Percentiles rank a stretch among this genome's conserved stretches.
Conservation (phyloP, 2,329 filamentous ascomycete genomes). For the Neobulgaria alba region DNA sequence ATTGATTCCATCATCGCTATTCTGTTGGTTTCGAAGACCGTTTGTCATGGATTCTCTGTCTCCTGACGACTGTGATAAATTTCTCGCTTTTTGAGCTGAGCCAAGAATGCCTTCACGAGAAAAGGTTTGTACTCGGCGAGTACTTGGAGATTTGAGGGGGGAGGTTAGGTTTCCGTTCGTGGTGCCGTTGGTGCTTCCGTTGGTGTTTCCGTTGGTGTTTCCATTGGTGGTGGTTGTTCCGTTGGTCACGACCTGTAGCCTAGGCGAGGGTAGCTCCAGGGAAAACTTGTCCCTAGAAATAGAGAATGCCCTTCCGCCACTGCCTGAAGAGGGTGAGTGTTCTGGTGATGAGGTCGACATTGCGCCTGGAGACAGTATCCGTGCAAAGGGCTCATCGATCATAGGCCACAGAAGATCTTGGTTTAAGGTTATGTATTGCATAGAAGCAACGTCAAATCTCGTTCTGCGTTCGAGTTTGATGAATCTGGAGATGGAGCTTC, state of each 20-base stretch:
- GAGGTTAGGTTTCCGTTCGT: slow-evolving; percentile 20
- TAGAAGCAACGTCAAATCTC: slow-evolving; percentile 6
- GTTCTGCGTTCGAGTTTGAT: slow-evolving; percentile 9
- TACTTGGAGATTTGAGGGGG: slow-evolving; percentile 43
- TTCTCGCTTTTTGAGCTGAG: slow-evolving; percentile 44
- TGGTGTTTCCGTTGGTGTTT: slow-evolving; percentile 18
- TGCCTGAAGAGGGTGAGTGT: slow-evolving; percentile 23
- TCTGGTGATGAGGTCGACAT: slow-evolving; percentile 28
- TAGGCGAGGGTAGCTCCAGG: slow-evolving; percentile 24
- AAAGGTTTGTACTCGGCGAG: slow-evolving; percentile 39
- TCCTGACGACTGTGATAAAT: slow-evolving; percentile 47
- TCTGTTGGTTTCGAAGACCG: slow-evolving; percentile 35
- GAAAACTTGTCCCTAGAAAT: slow-evolving; percentile 26
- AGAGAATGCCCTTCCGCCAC: slow-evolving; percentile 21
- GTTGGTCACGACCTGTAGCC: slow-evolving; percentile 20
- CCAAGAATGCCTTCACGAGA: slow-evolving; percentile 47
- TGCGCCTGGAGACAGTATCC: slow-evolving; percentile 5
- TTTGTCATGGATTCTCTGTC: slow-evolving; percentile 29
- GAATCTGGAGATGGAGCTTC: slow-evolving; percentile 10
- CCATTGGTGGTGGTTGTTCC: slow-evolving; percentile 15
- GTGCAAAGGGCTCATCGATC: slow-evolving; percentile 11
- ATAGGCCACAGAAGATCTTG: slow-evolving; percentile 3
- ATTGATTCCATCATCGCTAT: slow-evolving; percentile 46
- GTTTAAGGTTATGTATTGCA: slow-evolving; percentile 1
- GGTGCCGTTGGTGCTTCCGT: too few relatives aligned